These are phyloP conservation scores for Leptographium wingfieldii DNA, from an alignment of 2,329 filamentous ascomycete genomes.

Conservation along the genomic window DNA sequence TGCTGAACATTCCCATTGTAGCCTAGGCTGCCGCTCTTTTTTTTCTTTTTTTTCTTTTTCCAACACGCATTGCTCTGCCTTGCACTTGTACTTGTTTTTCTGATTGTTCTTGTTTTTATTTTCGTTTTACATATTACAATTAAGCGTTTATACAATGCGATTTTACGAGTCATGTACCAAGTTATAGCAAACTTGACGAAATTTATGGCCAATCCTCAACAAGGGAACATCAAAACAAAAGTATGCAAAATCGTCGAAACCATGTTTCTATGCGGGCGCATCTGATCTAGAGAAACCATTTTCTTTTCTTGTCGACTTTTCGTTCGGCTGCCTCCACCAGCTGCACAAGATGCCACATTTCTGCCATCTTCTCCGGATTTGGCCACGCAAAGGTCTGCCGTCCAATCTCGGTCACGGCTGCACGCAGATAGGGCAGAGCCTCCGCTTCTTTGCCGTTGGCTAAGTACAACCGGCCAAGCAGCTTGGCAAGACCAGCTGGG, in stretches of 20 bases:
- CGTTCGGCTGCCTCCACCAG: background rate
- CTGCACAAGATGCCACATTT: background rate
- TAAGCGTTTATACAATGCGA: background rate
- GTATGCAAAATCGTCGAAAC: too few relatives aligned
- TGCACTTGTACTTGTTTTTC: background rate
- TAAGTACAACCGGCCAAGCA: background rate
- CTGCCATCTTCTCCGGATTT: background rate
- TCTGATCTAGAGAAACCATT: background rate
- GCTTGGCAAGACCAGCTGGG: background rate
- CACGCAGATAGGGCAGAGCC: slow-evolving; percentile 6
- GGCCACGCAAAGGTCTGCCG: slow-evolving; percentile 4
- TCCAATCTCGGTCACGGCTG: background rate
- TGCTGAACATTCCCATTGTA: slow-evolving; percentile 35
- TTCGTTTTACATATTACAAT: background rate
- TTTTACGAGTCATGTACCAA: too few relatives aligned
- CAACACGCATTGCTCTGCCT: background rate
- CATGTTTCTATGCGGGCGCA: too few relatives aligned
- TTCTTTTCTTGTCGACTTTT: background rate
- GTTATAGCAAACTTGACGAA: too few relatives aligned
- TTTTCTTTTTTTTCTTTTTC: background rate
- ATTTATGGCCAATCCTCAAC: too few relatives aligned
- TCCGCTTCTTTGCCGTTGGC: background rate
- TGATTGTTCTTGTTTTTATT: background rate
- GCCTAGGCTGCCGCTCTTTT: background rate
- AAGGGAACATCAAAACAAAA: too few relatives aligned